Percentiles rank a stretch among this genome's conserved stretches.
Conservation (phyloP, 2,329 filamentous ascomycete species). For the Waltergamsia citrina region DNA sequence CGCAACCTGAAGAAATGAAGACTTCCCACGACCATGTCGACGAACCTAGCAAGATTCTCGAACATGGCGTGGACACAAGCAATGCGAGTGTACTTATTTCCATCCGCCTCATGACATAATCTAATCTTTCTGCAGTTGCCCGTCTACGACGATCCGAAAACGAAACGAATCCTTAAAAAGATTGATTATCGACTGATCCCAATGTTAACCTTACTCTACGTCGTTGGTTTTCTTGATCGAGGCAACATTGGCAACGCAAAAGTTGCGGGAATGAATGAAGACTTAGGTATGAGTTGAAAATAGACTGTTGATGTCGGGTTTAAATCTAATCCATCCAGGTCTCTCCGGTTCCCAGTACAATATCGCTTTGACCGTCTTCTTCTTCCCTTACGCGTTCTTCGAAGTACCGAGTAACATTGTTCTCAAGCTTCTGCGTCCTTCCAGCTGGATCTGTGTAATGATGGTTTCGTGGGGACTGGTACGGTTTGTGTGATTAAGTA, state of each 20-base stretch:
- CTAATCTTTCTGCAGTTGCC: not conserved
- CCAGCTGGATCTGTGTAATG: slow-evolving; percentile 6
- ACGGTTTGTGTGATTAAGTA: no score
- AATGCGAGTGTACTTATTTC: no score
- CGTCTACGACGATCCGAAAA: not conserved
- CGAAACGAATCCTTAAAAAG: slow-evolving; percentile 5
- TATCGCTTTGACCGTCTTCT: no score
- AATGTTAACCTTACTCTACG: slow-evolving; percentile 35
- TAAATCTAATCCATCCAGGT: no score
- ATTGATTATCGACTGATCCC: slow-evolving; percentile 26
- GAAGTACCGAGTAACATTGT: slow-evolving; percentile 25
- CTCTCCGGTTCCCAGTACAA: no score
- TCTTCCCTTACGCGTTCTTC: slow-evolving; percentile 46
- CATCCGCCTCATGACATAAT: no score
- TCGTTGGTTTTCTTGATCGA: slow-evolving; percentile 13
- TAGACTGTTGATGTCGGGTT: slow-evolving; percentile 55
- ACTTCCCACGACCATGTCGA: no score
- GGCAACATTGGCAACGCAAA: slow-evolving; percentile 12
- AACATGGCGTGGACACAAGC: no score
- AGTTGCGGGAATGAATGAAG: slow-evolving; percentile 18
- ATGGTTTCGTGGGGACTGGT: slow-evolving; percentile 6
- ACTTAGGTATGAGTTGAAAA: slow-evolving; percentile 38
- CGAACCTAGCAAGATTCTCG: no score
- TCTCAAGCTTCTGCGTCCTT: slow-evolving; percentile 10
- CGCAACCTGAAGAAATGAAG: no score